Conservation (phyloP, 331 rosid species). For the Erythrophleum ivorense region DNA sequence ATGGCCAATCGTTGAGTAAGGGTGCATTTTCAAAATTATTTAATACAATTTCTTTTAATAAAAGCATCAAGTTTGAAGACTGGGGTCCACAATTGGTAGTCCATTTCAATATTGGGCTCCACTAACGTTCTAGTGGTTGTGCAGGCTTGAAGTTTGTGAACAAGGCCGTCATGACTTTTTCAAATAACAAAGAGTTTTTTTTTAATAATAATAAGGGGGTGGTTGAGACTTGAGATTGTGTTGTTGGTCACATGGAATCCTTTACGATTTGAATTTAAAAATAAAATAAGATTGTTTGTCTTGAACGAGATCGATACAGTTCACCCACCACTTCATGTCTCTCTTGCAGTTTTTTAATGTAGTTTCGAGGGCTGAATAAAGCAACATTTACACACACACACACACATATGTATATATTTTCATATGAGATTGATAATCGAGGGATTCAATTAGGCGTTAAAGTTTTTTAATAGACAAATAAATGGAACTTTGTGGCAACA, state of each 20-base stretch:
- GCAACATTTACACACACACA: neutral
- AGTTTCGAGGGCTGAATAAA: neutral
- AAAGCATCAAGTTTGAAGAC: neutral
- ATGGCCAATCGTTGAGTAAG: neutral
- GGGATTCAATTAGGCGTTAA: neutral
- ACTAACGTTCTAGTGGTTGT: constrained; percentile 28
- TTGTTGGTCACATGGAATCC: constrained; percentile 5
- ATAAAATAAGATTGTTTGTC: neutral
- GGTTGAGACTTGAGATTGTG: neutral
- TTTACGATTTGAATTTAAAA: constrained; percentile 7
- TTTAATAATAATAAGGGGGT: neutral
- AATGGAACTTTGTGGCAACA: neutral
- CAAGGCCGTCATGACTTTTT: neutral
- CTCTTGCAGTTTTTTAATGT: neutral
- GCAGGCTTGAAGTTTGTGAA: constrained; percentile 18
- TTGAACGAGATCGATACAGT: neutral
- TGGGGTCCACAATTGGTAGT: constrained; percentile 38
- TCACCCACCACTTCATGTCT: constrained; percentile 6
- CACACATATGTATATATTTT: neutral
- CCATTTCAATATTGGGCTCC: constrained; percentile 29
- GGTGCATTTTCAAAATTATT: neutral
- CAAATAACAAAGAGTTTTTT: neutral
- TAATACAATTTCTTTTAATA: neutral
- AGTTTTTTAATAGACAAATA: neutral
- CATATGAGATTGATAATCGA: neutral